Percentiles rank a stretch among this genome's conserved stretches.
phyloP scores from a whole-genome alignment of 352 stramenopile genomes.

The Phytophthora podocarpi region DNA sequence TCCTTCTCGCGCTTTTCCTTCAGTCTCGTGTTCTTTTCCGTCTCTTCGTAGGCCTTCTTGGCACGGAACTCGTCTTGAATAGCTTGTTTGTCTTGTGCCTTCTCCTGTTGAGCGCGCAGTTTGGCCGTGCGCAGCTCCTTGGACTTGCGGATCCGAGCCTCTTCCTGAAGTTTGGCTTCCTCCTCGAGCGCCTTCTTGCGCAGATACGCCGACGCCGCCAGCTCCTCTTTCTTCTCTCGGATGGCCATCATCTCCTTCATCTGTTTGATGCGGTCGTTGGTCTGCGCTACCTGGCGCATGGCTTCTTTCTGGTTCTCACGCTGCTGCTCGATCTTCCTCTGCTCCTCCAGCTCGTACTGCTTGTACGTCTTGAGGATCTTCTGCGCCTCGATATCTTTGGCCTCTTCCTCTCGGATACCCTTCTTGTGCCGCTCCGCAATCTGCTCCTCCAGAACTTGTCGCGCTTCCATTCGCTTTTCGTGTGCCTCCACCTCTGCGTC shows the following conservation, averaged over 20 bases:
- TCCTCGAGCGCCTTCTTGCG: constrained; percentile 76
- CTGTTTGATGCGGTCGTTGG: constrained; percentile 69
- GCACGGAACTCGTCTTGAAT: constrained; percentile 72
- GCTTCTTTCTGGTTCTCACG: constrained; percentile 49
- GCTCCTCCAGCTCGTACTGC: constrained; percentile 75
- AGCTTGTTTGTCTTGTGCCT: constrained; percentile 77
- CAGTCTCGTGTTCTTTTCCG: constrained; percentile 54
- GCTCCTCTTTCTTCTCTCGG: constrained; percentile 69
- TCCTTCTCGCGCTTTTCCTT: constrained; percentile 63
- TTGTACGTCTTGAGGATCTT: constrained; percentile 86
- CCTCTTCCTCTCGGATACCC: constrained; percentile 74
- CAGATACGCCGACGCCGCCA: constrained; percentile 65
- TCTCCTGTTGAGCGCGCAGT: constrained; percentile 79
- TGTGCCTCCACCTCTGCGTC: constrained; percentile 44
- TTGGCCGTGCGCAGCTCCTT: constrained; percentile 79
- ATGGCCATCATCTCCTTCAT: constrained; percentile 61
- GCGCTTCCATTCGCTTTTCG: constrained; percentile 61
- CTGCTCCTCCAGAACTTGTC: constrained; percentile 72
- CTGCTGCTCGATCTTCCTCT: constrained; percentile 58
- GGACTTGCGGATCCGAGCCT: constrained; percentile 63
- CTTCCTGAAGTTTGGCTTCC: constrained; percentile 68
- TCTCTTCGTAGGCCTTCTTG: constrained; percentile 76
- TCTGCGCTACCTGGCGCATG: constrained; percentile 54
- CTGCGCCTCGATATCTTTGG: constrained; percentile 75
- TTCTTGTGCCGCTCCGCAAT: constrained; percentile 73